Evolutionary conservation across 2,329 filamentous ascomycete genomes (phyloP), one percentile per base, ranked within the genome.

Genomic region (Trichothecium roseum): DNA sequence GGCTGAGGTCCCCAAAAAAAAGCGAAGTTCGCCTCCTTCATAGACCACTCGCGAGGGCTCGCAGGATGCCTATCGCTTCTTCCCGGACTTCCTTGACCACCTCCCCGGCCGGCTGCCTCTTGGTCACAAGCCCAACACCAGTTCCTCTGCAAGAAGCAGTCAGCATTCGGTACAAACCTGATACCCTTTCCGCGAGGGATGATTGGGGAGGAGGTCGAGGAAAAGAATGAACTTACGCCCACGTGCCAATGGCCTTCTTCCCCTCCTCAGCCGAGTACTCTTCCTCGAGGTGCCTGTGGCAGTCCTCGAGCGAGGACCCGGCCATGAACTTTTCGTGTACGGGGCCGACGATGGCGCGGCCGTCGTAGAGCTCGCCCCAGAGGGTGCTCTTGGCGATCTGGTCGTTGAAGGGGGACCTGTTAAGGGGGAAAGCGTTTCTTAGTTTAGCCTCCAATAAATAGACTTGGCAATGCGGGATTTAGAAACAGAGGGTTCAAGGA

Each of bases 361-460:
- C 64, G 27, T 68, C 64, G 39, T 66, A 68, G 2, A 58, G 46
- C 4, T 45, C 43, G 3, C 61, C 59, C 64, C 64, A 68, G 15
- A 66, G 46, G 6, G 42, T 40, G 18, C 40, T 56, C 16, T 56
- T 52, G 35, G 50, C 54, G 39, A 68, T 49, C 18, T 57, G 47
- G 37, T 68, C 64, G 41, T 68, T 58, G 40, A 66, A 63, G 0
- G 55, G 49, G 1, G 63, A 60, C 28, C 55, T 58, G n/a, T 3
- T 6, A 24, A 24, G n/a, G n/a, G n/a, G n/a, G n/a, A n/a, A n/a
- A 18, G 22, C 8, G 28, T 13, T 16, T 16, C 26, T 20, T 26
- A 17, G 32, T 30, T n/a, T n/a, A n/a, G n/a, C n/a, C n/a, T n/a
- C n/a, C 4, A 10, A 5, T 6, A 16, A 16, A 32, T 18, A 9